Evolutionary conservation across 2,329 filamentous ascomycete genomes (phyloP).

Genomic region (Colletotrichum spaethianum): DNA sequence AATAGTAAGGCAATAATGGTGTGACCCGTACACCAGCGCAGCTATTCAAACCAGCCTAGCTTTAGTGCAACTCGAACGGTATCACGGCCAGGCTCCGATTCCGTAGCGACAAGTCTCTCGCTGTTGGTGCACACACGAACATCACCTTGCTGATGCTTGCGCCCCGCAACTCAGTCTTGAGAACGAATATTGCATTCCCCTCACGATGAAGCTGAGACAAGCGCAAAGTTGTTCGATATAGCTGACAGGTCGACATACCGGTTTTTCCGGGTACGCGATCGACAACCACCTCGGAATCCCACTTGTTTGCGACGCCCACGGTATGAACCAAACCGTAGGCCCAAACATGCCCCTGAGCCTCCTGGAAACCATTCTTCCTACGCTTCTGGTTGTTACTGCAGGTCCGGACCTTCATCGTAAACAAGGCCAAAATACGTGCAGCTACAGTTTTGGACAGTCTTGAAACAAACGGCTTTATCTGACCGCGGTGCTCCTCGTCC

Average conservation of each 20-base stretch:
- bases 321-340: slow-evolving; percentile 21
- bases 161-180: background rate
- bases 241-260: background rate
- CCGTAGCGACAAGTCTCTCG: background rate
- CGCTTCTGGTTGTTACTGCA: slow-evolving; percentile 15
- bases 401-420: background rate
- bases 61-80: background rate
- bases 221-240: background rate
- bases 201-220: background rate
- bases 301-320: slow-evolving; percentile 24
- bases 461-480: slow-evolving; percentile 15
- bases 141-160: background rate
- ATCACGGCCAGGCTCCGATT: background rate
- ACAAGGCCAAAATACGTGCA: background rate
- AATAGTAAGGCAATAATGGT: slow-evolving; percentile 8
- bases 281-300: slow-evolving; percentile 1
- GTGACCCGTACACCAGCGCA: background rate
- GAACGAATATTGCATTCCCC: background rate
- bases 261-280: slow-evolving; percentile 9
- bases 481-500: background rate
- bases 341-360: slow-evolving; percentile 36
- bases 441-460: background rate
- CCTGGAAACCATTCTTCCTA: slow-evolving; percentile 9
- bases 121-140: too few species aligned
- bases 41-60: slow-evolving; percentile 1